These are phyloP conservation scores for Myriosclerotinia duriaeana DNA, from an alignment of 2,329 filamentous ascomycete genomes.

Conservation along the genomic window DNA sequence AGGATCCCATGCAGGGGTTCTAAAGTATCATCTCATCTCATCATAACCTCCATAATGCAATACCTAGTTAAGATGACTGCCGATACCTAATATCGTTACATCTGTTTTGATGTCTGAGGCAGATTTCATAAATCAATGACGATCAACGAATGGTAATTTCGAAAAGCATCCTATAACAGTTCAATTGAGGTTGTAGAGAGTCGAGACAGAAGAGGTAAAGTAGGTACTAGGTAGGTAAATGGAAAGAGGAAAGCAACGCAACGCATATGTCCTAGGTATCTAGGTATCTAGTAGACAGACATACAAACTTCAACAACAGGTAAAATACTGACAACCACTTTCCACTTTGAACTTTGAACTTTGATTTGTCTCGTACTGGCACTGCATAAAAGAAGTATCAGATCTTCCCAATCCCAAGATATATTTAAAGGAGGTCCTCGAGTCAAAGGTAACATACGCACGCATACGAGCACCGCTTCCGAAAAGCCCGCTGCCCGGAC, in stretches of 20 bases:
- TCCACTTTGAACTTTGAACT: not conserved
- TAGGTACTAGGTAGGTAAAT: no score
- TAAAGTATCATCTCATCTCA: not conserved
- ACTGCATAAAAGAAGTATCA: conserved; percentile 6
- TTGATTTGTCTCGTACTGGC: not conserved
- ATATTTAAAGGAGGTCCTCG: conserved; percentile 14
- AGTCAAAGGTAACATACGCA: not conserved
- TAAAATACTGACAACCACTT: not conserved
- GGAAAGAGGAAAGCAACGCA: not conserved
- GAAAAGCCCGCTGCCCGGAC: conserved; percentile 20
- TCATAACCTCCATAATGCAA: no score
- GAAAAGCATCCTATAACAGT: not conserved
- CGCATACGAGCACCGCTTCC: not conserved
- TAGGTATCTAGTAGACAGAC: no score
- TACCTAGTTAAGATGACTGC: conserved; percentile 3
- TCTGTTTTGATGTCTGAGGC: no score
- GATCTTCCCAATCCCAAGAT: not conserved
- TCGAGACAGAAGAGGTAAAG: not conserved
- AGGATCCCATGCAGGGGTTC: conserved; percentile 17
- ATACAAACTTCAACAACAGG: not conserved
- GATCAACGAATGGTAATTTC: no score
- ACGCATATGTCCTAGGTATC: no score
- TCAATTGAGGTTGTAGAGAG: not conserved
- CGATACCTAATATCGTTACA: not conserved
- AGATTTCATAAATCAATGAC: no score